Evolutionary conservation across 2,329 filamentous ascomycete genomes (phyloP).

Genomic region (Neurospora sp.): DNA sequence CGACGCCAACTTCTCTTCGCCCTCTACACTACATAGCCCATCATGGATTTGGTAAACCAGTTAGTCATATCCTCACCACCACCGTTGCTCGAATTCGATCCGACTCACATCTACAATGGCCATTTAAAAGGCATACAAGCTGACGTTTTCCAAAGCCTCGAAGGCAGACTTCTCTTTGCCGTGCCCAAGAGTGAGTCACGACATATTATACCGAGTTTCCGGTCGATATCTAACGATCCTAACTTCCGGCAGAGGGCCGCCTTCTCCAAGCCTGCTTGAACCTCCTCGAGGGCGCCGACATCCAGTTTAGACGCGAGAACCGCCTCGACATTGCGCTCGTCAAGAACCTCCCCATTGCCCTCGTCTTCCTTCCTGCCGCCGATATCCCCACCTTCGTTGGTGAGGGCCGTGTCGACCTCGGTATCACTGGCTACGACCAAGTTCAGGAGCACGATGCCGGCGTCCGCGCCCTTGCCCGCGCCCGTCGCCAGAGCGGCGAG

Average conservation of each 20-base stretch:
- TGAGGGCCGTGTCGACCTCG: constrained; percentile 84
- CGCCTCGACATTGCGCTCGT: constrained; percentile 95
- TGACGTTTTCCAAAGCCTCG: constrained; percentile 50
- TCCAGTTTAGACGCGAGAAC: constrained; percentile 91
- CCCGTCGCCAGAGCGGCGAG: constrained; percentile 37
- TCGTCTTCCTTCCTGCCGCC: constrained; percentile 92
- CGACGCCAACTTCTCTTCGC: neutral
- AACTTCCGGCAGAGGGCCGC: constrained; percentile 62
- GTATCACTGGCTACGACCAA: constrained; percentile 90
- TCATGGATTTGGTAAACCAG: constrained; percentile 47
- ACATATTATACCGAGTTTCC: constrained; percentile 3
- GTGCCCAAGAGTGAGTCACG: constrained; percentile 85
- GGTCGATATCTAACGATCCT: constrained; percentile 11
- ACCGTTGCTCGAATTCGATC: neutral
- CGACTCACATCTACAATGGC: neutral
- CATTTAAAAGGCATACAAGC: constrained; percentile 24
- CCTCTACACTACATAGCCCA: neutral
- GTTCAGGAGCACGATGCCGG: constrained; percentile 79
- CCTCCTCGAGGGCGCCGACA: constrained; percentile 85
- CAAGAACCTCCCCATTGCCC: constrained; percentile 90
- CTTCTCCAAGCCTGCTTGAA: constrained; percentile 82
- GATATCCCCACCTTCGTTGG: constrained; percentile 98
- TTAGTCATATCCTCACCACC: constrained; percentile 24
- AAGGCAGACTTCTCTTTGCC: constrained; percentile 87
- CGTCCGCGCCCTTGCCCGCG: constrained; percentile 38